Percentiles rank a stretch among this genome's conserved stretches.
Conservation (phyloP, 257 asterid genomes). For the Solanum chmielewskii region DNA sequence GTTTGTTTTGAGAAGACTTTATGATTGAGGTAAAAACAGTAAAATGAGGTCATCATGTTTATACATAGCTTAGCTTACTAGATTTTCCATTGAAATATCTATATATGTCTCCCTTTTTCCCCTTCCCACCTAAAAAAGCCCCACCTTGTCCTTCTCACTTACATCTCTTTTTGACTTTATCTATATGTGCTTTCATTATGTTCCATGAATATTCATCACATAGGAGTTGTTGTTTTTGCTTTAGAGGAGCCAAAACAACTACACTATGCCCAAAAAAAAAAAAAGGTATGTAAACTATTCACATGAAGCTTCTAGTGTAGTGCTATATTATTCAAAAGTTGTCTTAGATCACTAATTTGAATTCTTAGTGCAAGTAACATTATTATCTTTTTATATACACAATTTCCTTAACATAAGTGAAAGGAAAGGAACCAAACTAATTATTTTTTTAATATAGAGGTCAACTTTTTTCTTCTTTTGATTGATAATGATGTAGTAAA, state of each 20-base stretch:
- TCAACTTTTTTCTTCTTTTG: background rate
- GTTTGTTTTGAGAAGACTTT: constrained; percentile 18
- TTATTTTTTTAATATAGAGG: background rate
- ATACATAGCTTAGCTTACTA: background rate
- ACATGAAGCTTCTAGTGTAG: background rate
- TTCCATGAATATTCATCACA: constrained; percentile 9
- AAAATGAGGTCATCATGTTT: constrained; percentile 5
- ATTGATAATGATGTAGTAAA: background rate
- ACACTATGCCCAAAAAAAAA: background rate
- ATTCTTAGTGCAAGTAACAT: background rate
- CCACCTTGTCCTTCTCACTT: background rate
- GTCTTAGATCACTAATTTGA: background rate
- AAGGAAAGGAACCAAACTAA: background rate
- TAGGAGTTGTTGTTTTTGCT: background rate
- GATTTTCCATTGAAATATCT: background rate
- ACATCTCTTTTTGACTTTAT: constrained; percentile 12
- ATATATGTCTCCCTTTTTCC: background rate
- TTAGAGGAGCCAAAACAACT: background rate
- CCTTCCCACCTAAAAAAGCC: background rate
- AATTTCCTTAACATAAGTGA: background rate
- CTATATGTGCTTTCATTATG: constrained; percentile 14
- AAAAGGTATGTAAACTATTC: background rate
- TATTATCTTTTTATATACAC: background rate
- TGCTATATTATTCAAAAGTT: background rate
- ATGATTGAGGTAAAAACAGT: background rate